Evolutionary conservation across 2,329 filamentous ascomycete species (phyloP).

Genomic region (Immersiporthe knoxdaviesiana): DNA sequence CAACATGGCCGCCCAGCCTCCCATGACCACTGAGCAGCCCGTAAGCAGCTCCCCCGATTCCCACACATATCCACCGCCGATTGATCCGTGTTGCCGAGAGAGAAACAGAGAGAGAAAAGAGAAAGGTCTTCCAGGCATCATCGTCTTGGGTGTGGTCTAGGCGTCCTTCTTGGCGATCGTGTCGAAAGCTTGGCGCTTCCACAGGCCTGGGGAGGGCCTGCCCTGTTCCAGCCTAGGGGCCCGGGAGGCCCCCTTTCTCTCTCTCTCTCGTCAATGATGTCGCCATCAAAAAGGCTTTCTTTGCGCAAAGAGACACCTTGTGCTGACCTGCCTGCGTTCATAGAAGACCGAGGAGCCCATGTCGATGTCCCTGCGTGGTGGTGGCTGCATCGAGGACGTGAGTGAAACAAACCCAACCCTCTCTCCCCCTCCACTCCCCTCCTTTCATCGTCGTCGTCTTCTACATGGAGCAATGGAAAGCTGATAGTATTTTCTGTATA

Average conservation of each 20-base stretch:
- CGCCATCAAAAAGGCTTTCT: neutral
- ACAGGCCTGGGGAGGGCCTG: neutral
- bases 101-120: neutral
- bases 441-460: neutral
- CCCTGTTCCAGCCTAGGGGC: neutral
- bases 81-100: slow-evolving; percentile 20
- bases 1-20: slow-evolving; percentile 31
- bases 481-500: neutral
- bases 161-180: neutral
- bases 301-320: no score
- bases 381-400: slow-evolving; percentile 32
- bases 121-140: slow-evolving; percentile 3
- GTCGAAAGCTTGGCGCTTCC: neutral
- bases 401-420: neutral
- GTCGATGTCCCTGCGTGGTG: slow-evolving; percentile 34
- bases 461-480: neutral
- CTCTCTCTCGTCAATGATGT: neutral
- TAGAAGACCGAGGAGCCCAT: slow-evolving; percentile 33
- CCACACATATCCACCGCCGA: slow-evolving; percentile 12
- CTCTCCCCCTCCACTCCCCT: neutral
- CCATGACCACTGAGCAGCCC: slow-evolving; percentile 33
- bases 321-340: slow-evolving; percentile 2
- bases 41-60: slow-evolving; percentile 31
- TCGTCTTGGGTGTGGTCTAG: neutral
- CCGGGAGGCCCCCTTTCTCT: neutral